Evolutionary conservation across 2,329 filamentous ascomycete species (phyloP), one percentile per base, ranked within the genome.

Genomic region (Fonsecaea pugnacius): DNA sequence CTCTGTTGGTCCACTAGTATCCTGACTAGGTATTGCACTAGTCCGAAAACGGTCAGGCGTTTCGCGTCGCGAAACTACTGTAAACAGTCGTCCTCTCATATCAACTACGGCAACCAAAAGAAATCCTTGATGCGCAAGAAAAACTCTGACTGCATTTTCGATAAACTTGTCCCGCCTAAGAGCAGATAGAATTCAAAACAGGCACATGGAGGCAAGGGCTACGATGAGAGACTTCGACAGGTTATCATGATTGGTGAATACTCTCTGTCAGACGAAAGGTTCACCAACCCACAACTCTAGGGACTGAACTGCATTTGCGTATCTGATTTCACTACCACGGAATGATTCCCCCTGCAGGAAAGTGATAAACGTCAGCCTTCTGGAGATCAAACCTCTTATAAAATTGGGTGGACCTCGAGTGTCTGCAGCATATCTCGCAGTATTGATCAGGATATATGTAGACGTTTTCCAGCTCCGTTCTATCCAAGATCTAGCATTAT

Each of bases 391-490:
- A 1, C 18, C 40, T 48, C 21, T 5, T 10, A 6, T 10, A 24
- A 14, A 48, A 27, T 9, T 48, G 43, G 18, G 4, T 24, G n/a
- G 12, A 24, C n/a, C 43, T 48, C 16, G 18, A 48, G 43, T 18
- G 9, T 48, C 9, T 48, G 43, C 43, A 48, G 43, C 21, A 24
- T 48, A 9, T 30, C 32, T 18, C 18, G 53, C 46, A 32, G 33
- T 33, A 52, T n/a, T 53, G 27, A 53, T 35, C 27, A 14, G 51
- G 30, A 53, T 53, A 53, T 12, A 48, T 48, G 43, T 8, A 48
- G 43, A 48, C 21, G 21, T 48, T 48, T 21, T 48, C 12, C 43
- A 48, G 43, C 43, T 48, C 43, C 43, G 43, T 21, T 27, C 21
- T 48, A 48, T 24, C 43, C 43, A 48, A 48, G 21, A 48, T 48